Conservation (phyloP, 495 filamentous ascomycete species). For the Penicillium antarcticum region DNA sequence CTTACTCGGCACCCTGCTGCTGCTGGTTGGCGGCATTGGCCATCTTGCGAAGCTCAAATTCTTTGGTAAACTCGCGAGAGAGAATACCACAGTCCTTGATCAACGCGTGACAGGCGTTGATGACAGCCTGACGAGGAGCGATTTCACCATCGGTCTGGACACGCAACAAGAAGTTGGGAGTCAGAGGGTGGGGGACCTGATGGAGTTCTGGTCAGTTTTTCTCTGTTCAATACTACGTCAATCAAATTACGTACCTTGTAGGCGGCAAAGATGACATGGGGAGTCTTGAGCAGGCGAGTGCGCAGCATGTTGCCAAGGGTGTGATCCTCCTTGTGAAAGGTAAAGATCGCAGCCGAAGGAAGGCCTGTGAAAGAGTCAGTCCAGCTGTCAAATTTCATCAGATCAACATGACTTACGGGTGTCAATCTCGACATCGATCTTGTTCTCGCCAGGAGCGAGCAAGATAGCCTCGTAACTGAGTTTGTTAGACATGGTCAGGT, state of each 20-base stretch:
- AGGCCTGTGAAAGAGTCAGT: slow-evolving; percentile 52
- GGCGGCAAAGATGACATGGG: slow-evolving; percentile 77
- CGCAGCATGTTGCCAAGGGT: slow-evolving; percentile 88
- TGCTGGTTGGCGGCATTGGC: slow-evolving; percentile 54
- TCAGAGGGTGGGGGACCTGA: slow-evolving; percentile 80
- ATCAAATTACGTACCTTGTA: slow-evolving; percentile 66
- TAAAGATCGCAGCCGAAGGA: slow-evolving; percentile 81
- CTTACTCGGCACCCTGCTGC: slow-evolving; percentile 34
- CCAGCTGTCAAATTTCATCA: slow-evolving; percentile 1
- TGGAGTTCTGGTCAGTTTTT: slow-evolving; percentile 5
- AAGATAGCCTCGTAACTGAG: slow-evolving; percentile 87
- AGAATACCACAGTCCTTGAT: slow-evolving; percentile 73
- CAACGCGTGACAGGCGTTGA: slow-evolving; percentile 71
- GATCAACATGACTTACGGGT: slow-evolving; percentile 61
- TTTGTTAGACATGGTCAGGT: slow-evolving; percentile 5
- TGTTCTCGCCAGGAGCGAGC: slow-evolving; percentile 82
- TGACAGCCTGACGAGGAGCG: slow-evolving; percentile 81
- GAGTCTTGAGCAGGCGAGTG: slow-evolving; percentile 72
- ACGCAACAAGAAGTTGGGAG: slow-evolving; percentile 80
- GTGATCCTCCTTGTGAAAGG: slow-evolving; percentile 95
- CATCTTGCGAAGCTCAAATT: slow-evolving; percentile 91
- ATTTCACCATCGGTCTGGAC: slow-evolving; percentile 88
- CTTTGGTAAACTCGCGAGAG: slow-evolving; percentile 87
- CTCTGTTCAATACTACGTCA: not conserved
- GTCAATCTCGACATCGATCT: slow-evolving; percentile 80